Base-by-base conservation (phyloP, 2,329 filamentous ascomycete genomes). In the Hypoxylon sp. region DNA sequence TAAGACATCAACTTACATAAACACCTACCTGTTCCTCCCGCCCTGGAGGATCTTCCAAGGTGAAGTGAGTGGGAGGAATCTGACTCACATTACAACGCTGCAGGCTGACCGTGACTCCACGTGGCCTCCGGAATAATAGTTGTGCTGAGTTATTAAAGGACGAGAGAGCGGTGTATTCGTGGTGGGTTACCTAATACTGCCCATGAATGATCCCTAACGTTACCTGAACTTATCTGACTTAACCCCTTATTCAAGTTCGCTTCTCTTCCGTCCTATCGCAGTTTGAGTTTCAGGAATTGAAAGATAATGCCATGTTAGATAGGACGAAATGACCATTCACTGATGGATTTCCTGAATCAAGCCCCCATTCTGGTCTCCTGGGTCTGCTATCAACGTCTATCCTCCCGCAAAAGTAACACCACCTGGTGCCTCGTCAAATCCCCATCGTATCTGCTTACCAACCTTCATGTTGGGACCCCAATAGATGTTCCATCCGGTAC, bases 11-110 rank as follows among this genome's bases (percentile, higher is more conserved):
- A 51, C 60, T 57, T 45, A 58, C 60, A 30, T 63, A 38, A 58
- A 51, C 53, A 58, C 53, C 46, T 58, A 46, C 9, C 6, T 63
- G 53, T 4, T 63, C 60, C 53, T 63, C 21, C 53, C 60, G 53
- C 52, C n/a, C 45, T 46, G 52, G 28, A 32, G 19, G 32, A 38
- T 55, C 50, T 32, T 32, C 34, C 36, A 57, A 50, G 45, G 41
- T 49, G 43, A 43, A 43, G 38, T n/a, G 43, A 25, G 17, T 11
- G 30, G 28, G n/a, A 17, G 23, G n/a, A 41, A 46, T 46, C 17
- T 32, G 38, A 43, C 34, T 46, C 23, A 56, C 5, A 34, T 55
- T 38, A 30, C 14, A 23, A 17, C 13, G 10, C 34, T 38, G 50
- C 28, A 62, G 43, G 60, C 60, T 56, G 51, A 61, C 38, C 38